Percentiles rank a stretch among this genome's conserved stretches.
These are phyloP conservation scores for Firmiana major DNA, from an alignment of 345 rosid species.

Conservation along the genomic window DNA sequence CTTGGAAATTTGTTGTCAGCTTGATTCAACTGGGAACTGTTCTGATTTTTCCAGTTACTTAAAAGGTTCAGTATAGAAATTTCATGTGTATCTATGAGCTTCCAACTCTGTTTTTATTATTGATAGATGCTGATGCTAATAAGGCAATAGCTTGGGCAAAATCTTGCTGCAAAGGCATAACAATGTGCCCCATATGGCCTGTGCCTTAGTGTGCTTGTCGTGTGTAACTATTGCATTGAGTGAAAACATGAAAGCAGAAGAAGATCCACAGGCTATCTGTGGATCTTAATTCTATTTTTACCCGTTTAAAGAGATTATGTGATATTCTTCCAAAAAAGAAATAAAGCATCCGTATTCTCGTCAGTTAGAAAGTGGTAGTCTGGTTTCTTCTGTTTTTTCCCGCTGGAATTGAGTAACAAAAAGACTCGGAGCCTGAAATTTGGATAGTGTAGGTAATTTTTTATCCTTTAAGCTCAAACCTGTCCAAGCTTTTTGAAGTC, in stretches of 20 bases:
- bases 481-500: neutral
- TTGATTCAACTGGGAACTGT: neutral
- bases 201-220: neutral
- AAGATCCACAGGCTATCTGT: neutral
- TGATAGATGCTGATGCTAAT: neutral
- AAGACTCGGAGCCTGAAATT: neutral
- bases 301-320: neutral
- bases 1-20: neutral
- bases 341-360: neutral
- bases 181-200: neutral
- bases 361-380: neutral
- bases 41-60: neutral
- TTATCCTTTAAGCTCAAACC: neutral
- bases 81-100: neutral
- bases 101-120: neutral
- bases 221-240: neutral
- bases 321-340: neutral
- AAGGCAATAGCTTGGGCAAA: neutral
- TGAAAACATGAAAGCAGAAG: neutral
- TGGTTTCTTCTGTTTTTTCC: neutral
- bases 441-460: neutral
- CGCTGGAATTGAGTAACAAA: neutral
- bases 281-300: neutral
- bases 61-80: neutral
- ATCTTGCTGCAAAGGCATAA: neutral